Evolutionary conservation across 768 basidiomycete genomes (phyloP), one percentile per base, ranked within the genome.

Genomic region (Phylloporus rhodoxanthus): DNA sequence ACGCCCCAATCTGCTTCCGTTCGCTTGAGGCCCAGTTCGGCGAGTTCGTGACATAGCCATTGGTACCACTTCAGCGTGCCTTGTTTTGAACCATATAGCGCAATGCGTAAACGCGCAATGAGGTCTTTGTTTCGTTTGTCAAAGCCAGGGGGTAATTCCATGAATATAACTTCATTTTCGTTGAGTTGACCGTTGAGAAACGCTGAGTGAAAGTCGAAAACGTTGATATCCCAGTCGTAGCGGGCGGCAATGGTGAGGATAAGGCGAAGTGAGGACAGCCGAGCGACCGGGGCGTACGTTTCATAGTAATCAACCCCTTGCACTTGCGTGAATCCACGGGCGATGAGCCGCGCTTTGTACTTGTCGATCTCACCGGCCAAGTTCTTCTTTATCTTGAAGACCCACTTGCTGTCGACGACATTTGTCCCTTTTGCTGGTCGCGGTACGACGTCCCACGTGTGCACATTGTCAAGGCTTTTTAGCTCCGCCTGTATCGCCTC

Each of bases 111-210:
- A 1, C 28, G 25, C 5, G n/a, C n/a, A n/a, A n/a, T n/a, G n/a
- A n/a, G n/a, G n/a, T n/a, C n/a, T n/a, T n/a, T n/a, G n/a, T n/a
- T n/a, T n/a, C n/a, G n/a, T 8, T 20, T 48, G 14, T 51, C 13
- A 0, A 45, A 54, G 0, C 53, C 19, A 0, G 53, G 46, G 14
- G 47, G 51, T 0, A 52, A 6, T 3, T 50, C 39, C 51, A 58
- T 59, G 10, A n/a, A 58, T 2, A 53, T 59, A 0, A 50, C 7
- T 15, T 58, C 32, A 10, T 56, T 13, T 1, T 43, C 7, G 3
- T 57, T 29, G 0, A 57, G 43, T 13, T 57, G 41, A 0, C 52
- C 36, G n/a, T 57, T 57, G 19, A 57, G 43, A 5, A 47, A 57
- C 0, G 47, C 47, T 5, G 43, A 45, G 6, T 58, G 48, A 11